A percentile compares a stretch with the other conserved stretches of the same genome.
These are phyloP conservation scores for Viridothelium virens DNA, from an alignment of 495 filamentous ascomycete genomes.

Conservation along the genomic window DNA sequence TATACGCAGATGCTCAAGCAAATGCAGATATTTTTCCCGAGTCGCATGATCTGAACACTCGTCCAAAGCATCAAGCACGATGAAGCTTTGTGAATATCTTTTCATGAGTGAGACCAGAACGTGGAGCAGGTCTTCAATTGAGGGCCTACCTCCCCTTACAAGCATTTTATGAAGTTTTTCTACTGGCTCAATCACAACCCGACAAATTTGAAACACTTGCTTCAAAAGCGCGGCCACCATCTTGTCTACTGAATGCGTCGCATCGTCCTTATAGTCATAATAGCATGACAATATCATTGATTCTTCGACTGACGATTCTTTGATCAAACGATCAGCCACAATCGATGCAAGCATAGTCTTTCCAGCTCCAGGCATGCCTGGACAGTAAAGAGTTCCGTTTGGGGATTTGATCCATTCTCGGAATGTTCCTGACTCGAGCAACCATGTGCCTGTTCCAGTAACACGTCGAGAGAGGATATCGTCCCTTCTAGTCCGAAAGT, in stretches of 20 bases:
- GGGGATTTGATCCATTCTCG: background rate
- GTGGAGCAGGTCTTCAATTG: background rate
- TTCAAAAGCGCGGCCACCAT: background rate
- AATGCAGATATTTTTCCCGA: background rate
- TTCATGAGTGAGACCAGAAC: background rate
- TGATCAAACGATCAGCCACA: background rate
- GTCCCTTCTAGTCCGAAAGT: background rate
- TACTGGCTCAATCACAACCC: background rate
- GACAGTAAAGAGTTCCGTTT: background rate
- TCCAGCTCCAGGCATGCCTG: background rate
- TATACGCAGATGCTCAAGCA: background rate
- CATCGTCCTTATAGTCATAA: background rate
- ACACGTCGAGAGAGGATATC: background rate
- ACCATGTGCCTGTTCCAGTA: background rate
- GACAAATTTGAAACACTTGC: background rate
- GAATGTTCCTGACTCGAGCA: background rate
- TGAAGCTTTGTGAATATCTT: background rate
- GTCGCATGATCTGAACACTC: background rate
- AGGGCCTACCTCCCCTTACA: background rate
- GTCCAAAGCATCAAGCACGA: background rate
- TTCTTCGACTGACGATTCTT: background rate
- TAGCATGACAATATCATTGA: background rate
- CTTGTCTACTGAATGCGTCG: background rate
- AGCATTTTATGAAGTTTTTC: background rate
- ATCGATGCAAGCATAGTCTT: background rate